A percentile compares a stretch with the other conserved stretches of the same genome.
phyloP scores from a whole-genome alignment of 495 filamentous ascomycete genomes.

The Achaetomiella virescens region DNA sequence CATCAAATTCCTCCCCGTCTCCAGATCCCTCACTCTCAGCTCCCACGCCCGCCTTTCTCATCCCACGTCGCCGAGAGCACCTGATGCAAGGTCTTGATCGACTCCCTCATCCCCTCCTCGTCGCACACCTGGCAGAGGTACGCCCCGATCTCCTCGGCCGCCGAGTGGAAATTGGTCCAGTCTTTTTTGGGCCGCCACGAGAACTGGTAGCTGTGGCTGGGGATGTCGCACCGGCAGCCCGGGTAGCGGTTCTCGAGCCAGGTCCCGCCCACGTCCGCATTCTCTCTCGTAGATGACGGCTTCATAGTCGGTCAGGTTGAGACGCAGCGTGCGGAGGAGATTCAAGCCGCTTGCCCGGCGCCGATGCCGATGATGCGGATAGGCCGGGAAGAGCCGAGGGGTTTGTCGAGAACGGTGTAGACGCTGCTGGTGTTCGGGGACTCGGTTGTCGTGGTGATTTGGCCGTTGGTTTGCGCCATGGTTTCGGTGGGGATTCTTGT shows the following conservation, averaged over 20 bases:
- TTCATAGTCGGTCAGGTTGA: constrained; percentile 43
- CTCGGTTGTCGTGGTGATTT: constrained; percentile 1
- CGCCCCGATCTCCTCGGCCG: constrained; percentile 50
- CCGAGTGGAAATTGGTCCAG: constrained; percentile 55
- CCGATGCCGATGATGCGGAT: constrained; percentile 46
- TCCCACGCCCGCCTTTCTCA: constrained; percentile 44
- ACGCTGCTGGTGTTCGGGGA: constrained; percentile 6
- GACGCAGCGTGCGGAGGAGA: constrained; percentile 38
- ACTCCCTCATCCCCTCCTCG: constrained; percentile 49
- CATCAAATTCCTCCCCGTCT: constrained; percentile 39
- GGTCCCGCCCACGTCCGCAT: constrained; percentile 56
- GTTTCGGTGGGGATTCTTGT: constrained; percentile 13
- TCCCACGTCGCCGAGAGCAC: constrained; percentile 38
- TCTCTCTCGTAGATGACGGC: constrained; percentile 75
- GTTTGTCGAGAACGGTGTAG: constrained; percentile 38
- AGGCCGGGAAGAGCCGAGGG: constrained; percentile 38
- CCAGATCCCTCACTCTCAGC: constrained; percentile 42
- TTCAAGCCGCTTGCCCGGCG: constrained; percentile 46
- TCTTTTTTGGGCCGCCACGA: constrained; percentile 51
- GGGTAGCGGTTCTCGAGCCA: constrained; percentile 57
- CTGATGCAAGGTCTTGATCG: constrained; percentile 39
- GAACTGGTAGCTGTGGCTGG: constrained; percentile 51
- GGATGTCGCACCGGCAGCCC: constrained; percentile 50
- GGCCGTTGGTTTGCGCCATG: constrained; percentile 5
- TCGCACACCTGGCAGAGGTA: constrained; percentile 53